Evolutionary conservation across 768 basidiomycete species (phyloP), one percentile per base, ranked within the genome.

Genomic region (Calocera cornea): DNA sequence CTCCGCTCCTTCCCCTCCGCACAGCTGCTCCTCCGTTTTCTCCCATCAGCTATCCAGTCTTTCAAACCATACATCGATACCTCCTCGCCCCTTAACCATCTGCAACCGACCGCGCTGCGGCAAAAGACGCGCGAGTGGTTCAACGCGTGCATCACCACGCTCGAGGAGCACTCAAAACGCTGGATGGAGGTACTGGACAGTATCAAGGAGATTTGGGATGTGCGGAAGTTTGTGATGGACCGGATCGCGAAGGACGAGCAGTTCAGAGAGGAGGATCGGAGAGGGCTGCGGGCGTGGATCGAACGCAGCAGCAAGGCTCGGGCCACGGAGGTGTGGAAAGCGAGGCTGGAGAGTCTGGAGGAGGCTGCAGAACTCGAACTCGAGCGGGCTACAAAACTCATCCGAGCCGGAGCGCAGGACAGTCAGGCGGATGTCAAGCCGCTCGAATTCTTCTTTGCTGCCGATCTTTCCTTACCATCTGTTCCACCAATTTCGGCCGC

Each of bases 21-120:
- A 0, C 85, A 88, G 29, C 89, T 93, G 70, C 85, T 94, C 0
- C 68, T 77, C 69, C 83, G 86, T 17, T 82, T 91, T 66, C 82
- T 97, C 0, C 92, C 93, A 0, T 73, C 80, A 0, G 82, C 79
- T 68, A 82, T 97, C 68, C 83, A 82, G 70, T 81, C 83, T 2
- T 97, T 94, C 76, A 90, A 87, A 72, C 94, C 94, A 10, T 95
- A 90, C 75, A 83, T 95, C 69, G 88, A 93, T 72, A 77, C 87
- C 5, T 78, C 80, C 10, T 85, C 89, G 0, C 75, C 84, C 0
- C 83, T 85, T 2, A 80, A 85, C 19, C 79, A 79, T 1, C 75
- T 87, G 27, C 75, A 83, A 2, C 79, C 78, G 49, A 71, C 75
- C 0, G 74, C 78, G 29, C 77, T 89, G 63, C 70, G 74, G 22